Conservation (phyloP, 495 filamentous ascomycete genomes). For the Thermothielavioides terrestris region DNA sequence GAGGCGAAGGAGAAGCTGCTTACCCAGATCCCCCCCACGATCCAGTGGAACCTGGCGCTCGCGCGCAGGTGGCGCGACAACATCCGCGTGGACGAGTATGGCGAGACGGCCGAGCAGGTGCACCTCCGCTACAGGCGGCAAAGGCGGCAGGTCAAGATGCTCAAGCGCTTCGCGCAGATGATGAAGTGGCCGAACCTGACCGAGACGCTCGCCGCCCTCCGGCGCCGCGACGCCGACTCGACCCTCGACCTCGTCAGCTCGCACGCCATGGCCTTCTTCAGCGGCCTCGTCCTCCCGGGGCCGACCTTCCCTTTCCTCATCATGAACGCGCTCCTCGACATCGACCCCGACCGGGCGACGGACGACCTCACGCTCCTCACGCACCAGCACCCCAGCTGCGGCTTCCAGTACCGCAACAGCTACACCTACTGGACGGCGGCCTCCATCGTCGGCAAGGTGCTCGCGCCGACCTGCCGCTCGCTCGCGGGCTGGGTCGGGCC, state of each 20-base stretch:
- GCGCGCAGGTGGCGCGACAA: constrained; percentile 61
- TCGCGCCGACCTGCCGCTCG: constrained; percentile 64
- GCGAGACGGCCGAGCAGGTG: constrained; percentile 35
- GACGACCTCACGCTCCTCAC: constrained; percentile 52
- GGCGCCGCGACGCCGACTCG: constrained; percentile 45
- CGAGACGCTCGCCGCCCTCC: constrained; percentile 50
- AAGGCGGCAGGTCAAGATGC: constrained; percentile 51
- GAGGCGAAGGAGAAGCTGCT: constrained; percentile 49
- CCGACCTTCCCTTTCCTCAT: constrained; percentile 59
- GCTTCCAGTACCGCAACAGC: constrained; percentile 60
- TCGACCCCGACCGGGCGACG: constrained; percentile 52
- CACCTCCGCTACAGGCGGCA: constrained; percentile 50
- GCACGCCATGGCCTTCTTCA: constrained; percentile 64
- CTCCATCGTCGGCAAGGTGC: constrained; percentile 64
- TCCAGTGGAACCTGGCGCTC: constrained; percentile 60
- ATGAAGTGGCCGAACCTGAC: constrained; percentile 67
- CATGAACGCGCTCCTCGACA: constrained; percentile 65
- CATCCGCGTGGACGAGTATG: constrained; percentile 48
- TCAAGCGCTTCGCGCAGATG: constrained; percentile 55
- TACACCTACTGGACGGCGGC: constrained; percentile 63
- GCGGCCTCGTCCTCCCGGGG: constrained; percentile 60
- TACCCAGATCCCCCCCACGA: constrained; percentile 51
- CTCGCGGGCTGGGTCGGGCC: constrained; percentile 65
- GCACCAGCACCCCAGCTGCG: constrained; percentile 52
- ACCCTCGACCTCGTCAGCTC: constrained; percentile 52